Evolutionary conservation across 352 stramenopile genomes (phyloP), one percentile per base, ranked within the genome.

Genomic region (Globisporangium nunn): DNA sequence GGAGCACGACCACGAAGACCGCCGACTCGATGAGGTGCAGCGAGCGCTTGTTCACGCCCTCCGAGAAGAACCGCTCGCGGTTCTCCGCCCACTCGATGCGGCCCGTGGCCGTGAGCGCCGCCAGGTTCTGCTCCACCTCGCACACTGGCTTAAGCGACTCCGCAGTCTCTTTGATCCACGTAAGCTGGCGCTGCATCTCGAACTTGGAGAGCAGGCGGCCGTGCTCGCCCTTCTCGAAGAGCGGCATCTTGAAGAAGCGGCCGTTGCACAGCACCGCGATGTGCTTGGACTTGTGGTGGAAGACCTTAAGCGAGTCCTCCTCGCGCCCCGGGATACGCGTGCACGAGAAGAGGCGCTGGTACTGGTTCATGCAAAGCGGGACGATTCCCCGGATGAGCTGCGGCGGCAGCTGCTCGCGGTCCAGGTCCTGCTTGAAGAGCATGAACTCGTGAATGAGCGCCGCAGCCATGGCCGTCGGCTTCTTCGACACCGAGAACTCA

Each of bases 331-430:
- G 88, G 35, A 96, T 78, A n/a, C 88, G 84, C 52, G 84, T 96
- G 59, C 86, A 96, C 40, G 72, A 84, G 57, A 96, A 96, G 52
- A 96, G 94, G 35, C 88, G 83, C 50, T 88, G 65, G 67, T 96
- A 96, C 69, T 96, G 88, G 56, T 62, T 78, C 88, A 96, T 96
- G 67, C 88, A 96, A 10, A 96, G 75, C 44, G 88, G 88, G 40
- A 96, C 85, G 43, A 94, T 78, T 51, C 84, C 83, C 28, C 83
- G 79, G 29, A 96, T 89, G 44, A 91, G 74, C 65, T 92, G 78
- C 6, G 86, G 86, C 1, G 83, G 62, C 1, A 96, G 61, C 28
- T 87, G 74, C 49, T 96, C 88, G 31, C 83, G 76, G 64, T 96
- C 85, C 33, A 96, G 51, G 17, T 88, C 72, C 54, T 92, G 74